Base-by-base conservation (phyloP, 116 monocot genomes). In the Trichopus zeylanicus region DNA sequence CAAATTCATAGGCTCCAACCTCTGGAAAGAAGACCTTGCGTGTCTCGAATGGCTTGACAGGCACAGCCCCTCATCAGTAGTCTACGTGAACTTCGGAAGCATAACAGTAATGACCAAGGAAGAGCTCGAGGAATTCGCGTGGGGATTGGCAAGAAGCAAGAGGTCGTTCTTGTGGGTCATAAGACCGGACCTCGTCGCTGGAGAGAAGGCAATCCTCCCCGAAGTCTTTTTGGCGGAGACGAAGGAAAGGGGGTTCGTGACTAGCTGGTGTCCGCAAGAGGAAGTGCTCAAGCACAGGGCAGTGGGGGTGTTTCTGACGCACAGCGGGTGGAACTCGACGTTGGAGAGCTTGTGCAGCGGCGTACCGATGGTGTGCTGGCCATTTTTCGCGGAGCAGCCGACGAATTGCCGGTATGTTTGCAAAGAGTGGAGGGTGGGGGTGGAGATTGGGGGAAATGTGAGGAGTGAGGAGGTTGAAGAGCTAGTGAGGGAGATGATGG, bases 351-450 rank as follows among this genome's bases (percentile, higher is more conserved):
- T 75, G 20, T 53, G 35, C 37, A 29, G 26, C 29, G 83, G 83
- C 1, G 83, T 78, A 23, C 83, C 74, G 24, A 70, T 75, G 74
- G 7, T 78, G 4, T 78, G 78, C 64, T 83, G 74, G 83, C 83
- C 83, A 7, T 74, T 78, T 62, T 78, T 78, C 53, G 66, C 70
- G 3, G 83, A 83, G 39, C 83, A 83, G 32, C 54, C 34, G 22
- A 68, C 58, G 9, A 75, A 75, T 39, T 56, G 62, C 33, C 34
- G 57, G 57, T 75, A 69, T 31, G 63, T 53, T 23, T 61, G 48
- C 29, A 48, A 39, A 1, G 66, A 61, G 33, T 72, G 66, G 77
- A 48, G 48, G 1, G 49, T 67, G 6, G 72, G 72, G 5, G 52
- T 78, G 35, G 62, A 62, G 51, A 67, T 78, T 13, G 66, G 31